A percentile compares a stretch with the other conserved stretches of the same genome.
Evolutionary conservation across 108 stramenopile genomes (phyloP).

Genomic region (Skeletonema potamos): DNA sequence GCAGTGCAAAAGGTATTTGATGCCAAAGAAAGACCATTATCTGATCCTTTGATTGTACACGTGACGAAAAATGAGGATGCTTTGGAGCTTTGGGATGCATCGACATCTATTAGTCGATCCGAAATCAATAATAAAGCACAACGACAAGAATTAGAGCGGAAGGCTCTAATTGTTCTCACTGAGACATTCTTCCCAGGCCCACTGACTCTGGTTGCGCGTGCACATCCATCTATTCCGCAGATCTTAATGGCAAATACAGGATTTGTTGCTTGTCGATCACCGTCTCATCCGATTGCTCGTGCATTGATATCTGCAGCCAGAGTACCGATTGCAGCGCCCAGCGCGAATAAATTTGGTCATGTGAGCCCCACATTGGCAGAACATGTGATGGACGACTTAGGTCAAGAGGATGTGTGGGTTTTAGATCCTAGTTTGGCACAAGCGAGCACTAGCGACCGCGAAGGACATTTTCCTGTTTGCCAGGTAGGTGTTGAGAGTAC

Average conservation of each 20-base stretch:
- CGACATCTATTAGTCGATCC: conserved; percentile 7
- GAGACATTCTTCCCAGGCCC: conserved; percentile 93
- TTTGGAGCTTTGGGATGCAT: conserved; percentile 68
- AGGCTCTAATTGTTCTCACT: conserved; percentile 53
- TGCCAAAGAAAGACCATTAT: conserved; percentile 92
- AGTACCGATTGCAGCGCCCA: conserved; percentile 97
- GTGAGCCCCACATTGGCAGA: conserved; percentile 91
- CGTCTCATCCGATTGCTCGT: conserved; percentile 86
- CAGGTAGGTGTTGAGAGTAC: conserved; percentile 85
- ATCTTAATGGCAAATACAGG: conserved; percentile 93
- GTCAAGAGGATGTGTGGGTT: conserved; percentile 82
- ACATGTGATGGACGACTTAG: conserved; percentile 96
- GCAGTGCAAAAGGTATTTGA: conserved; percentile 91
- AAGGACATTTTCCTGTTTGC: conserved; percentile 30
- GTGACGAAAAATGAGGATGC: conserved; percentile 68
- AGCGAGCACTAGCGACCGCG: background rate
- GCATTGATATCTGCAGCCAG: conserved; percentile 71
- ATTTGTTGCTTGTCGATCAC: conserved; percentile 95
- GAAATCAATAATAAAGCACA: background rate
- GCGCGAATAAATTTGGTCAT: conserved; percentile 98
- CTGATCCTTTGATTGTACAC: conserved; percentile 97
- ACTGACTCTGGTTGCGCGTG: conserved; percentile 87
- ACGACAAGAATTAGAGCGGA: conserved; percentile 33
- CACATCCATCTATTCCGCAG: conserved; percentile 69
- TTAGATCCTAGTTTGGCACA: conserved; percentile 52